Evolutionary conservation across 352 stramenopile species (phyloP), one percentile per base, ranked within the genome.

Genomic region (Pythium biforme): DNA sequence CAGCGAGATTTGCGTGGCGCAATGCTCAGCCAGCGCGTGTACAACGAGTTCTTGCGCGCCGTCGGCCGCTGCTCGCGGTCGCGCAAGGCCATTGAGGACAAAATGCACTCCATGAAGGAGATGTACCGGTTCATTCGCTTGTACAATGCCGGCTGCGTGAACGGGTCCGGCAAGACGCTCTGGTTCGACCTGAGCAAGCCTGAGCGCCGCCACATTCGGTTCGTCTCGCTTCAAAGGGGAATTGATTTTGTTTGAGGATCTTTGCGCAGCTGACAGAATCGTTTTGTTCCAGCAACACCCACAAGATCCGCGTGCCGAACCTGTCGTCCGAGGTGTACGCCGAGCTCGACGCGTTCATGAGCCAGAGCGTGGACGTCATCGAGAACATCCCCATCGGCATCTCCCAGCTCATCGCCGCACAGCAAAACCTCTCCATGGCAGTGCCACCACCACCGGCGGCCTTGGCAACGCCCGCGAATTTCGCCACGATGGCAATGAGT

Each of bases 71-170:
- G 68, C 3, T 81, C 77, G 34, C 75, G 80, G 9, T 85, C 80
- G 19, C 73, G 75, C 4, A 88, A 90, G 39, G 78, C 81, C 20
- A 76, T 88, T 27, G 80, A 85, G 48, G 80, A 89, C 66, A 88
- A 88, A 51, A 87, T 89, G 80, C 80, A 88, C 63, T 82, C 69
- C n/a, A 89, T 88, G 74, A 86, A 81, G 47, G 76, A 88, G 41
- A 90, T 90, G 81, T 86, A 84, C 52, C 70, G 76, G 10, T 87
- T 87, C 45, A 83, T 90, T 45, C 72, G 72, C 23, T 62, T 62
- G 20, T 78, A 86, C 58, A 72, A 89, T 48, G 72, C 66, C 4
- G 68, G 64, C 27, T 71, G 68, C 10, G 45, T 64, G 20, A 60
- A 25, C 0, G 68, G 65, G 25, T 68, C 73, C 0, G 46, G 34